Evolutionary conservation across 2,329 filamentous ascomycete species (phyloP), one percentile per base, ranked within the genome.

Genomic region (Cercospora citrullina): DNA sequence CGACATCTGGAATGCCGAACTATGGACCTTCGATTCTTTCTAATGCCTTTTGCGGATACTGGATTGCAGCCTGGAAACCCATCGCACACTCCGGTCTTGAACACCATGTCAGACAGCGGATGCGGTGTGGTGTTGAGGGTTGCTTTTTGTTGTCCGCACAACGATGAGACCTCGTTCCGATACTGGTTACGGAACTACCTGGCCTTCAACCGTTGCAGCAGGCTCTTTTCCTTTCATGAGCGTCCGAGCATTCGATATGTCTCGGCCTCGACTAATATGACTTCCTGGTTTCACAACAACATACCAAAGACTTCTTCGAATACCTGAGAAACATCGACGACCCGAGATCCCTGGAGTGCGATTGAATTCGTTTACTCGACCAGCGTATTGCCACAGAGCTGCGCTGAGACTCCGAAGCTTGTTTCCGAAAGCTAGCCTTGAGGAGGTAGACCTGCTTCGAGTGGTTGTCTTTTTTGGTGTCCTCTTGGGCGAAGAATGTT

Each of bases 361-460:
- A 61, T 60, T 62, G 42, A 48, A 48, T 51, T 61, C 72, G 71
- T 74, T 72, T 53, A 67, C 71, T 63, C 69, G 61, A 66, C 63
- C 67, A 66, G 59, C 39, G 39, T 42, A 71, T 53, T 72, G 65
- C 64, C 59, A 30, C 45, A 45, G 55, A 63, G 36, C 65, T 45
- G 33, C 55, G 51, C 42, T 62, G 63, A 67, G 66, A 64, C 69
- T 68, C 68, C 70, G 69, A 72, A 67, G 72, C 72, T 72, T 71
- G 75, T 75, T 77, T 77, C 75, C 74, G 60, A 75, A 68, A 74
- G 75, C 75, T 65, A 75, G 75, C 68, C 75, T 75, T 72, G 73
- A 76, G 75, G 75, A 77, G 75, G 75, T 76, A 77, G 75, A 76
- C 75, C 70, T 72, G 75, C 72, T 75, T 74, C 72, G 73, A 73